Evolutionary conservation across 257 asterid species (phyloP), one percentile per base, ranked within the genome.

Genomic region (Cruciata laevipes): DNA sequence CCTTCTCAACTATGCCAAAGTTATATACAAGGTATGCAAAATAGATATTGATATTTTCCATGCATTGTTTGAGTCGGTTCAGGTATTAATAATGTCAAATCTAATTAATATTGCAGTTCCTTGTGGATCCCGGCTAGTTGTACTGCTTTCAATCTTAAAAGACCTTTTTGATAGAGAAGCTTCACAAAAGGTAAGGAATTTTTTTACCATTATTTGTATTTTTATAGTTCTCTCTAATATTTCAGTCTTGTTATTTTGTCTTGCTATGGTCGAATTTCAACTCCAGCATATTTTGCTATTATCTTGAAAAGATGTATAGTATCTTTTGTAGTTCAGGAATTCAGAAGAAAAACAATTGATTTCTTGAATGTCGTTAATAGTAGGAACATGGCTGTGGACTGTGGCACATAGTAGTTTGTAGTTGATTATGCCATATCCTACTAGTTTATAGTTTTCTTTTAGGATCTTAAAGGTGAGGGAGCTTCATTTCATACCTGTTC

Each of bases 61-160:
- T 23, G 21, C 11, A 56, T 6, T 10, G 74, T 57, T 62, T 40
- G 68, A 61, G 68, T 74, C 53, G 25, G 65, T 65, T 47, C 7
- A 59, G 42, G 20, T 51, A 35, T 68, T 78, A 76, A 32, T 69
- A 69, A 63, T 67, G 67, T 65, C 78, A 77, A 64, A 80, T 59
- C n/a, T 14, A 69, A 56, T 66, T 79, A 69, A 74, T 27, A 75
- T 69, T 66, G 69, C 93, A 94, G 99, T 94, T 23, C 90, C 96
- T 55, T 90, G 97, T 74, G 97, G 96, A 77, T 81, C 96, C 77
- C 90, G 99, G 67, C 95, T 94, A 70, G 90, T 80, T 61, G 95
- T 87, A 70, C 95, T 94, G 69, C 89, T 94, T 75, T 89, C 95
- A 65, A 63, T 90, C 71, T 76, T 94, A 55, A 90, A 86, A 78